These are phyloP conservation scores for Wickerhamiella alocasiicola DNA, from an alignment of 805 yeast genomes.

Conservation along the genomic window DNA sequence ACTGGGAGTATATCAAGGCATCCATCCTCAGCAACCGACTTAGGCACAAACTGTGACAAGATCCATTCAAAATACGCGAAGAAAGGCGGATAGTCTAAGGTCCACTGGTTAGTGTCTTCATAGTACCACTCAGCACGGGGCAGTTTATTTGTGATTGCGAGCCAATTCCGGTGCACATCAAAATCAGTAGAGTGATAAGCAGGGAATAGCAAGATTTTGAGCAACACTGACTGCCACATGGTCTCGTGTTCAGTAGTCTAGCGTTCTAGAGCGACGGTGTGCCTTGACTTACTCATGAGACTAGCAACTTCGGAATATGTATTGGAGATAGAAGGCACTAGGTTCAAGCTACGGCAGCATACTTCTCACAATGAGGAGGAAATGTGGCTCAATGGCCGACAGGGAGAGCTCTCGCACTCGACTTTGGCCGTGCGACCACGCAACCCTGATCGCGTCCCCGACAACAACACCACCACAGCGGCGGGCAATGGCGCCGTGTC, in stretches of 20 bases:
- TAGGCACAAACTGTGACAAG: slow-evolving; percentile 60
- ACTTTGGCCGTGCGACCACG: slow-evolving; percentile 2
- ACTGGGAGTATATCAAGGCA: slow-evolving; percentile 54
- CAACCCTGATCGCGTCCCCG: slow-evolving; percentile 11
- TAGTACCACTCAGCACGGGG: slow-evolving; percentile 75
- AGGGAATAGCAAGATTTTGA: slow-evolving; percentile 42
- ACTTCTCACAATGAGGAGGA: slow-evolving; percentile 7
- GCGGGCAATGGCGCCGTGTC: no score
- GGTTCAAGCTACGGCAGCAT: slow-evolving; percentile 10
- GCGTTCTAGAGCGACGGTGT: background rate
- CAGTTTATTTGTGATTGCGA: slow-evolving; percentile 69
- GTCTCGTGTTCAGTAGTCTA: background rate
- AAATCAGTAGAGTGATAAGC: slow-evolving; percentile 92
- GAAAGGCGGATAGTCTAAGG: slow-evolving; percentile 93
- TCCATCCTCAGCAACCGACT: slow-evolving; percentile 53
- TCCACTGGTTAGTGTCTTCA: slow-evolving; percentile 78
- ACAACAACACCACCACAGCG: slow-evolving; percentile 11
- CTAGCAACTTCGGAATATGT: slow-evolving; percentile 5
- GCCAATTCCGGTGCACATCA: slow-evolving; percentile 96
- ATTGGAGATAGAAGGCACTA: slow-evolving; percentile 5
- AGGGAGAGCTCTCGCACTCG: slow-evolving; percentile 21
- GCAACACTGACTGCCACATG: slow-evolving; percentile 5
- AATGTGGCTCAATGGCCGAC: slow-evolving; percentile 20
- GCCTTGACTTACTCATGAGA: background rate
- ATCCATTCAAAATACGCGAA: slow-evolving; percentile 92